phyloP scores from a whole-genome alignment of 2,329 filamentous ascomycete genomes.

The Paecilomyces niveus region DNA sequence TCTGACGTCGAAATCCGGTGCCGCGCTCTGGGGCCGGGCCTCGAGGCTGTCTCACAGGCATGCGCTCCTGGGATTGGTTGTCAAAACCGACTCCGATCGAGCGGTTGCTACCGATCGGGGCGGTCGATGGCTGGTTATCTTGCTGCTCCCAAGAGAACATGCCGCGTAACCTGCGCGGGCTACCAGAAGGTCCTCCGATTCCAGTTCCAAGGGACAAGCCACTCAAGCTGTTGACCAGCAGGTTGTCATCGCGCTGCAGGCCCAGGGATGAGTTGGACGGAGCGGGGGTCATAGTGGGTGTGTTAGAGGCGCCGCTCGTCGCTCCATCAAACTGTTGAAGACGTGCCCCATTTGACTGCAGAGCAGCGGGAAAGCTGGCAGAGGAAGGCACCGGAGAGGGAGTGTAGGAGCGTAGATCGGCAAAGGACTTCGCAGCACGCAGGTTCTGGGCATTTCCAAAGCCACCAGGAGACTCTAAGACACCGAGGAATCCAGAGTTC shows the following conservation, averaged over 20 bases:
- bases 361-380: constrained; percentile 70
- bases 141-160: constrained; percentile 56
- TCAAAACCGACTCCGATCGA: constrained; percentile 55
- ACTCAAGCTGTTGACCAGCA: constrained; percentile 57
- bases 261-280: constrained; percentile 42
- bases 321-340: constrained; percentile 52
- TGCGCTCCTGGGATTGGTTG: constrained; percentile 46
- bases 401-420: constrained; percentile 88
- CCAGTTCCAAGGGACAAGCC: constrained; percentile 52
- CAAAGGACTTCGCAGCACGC: constrained; percentile 91
- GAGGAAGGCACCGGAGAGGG: constrained; percentile 87
- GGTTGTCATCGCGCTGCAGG: constrained; percentile 48
- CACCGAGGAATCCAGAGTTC: constrained; percentile 73
- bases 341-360: constrained; percentile 56
- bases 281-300: constrained; percentile 59
- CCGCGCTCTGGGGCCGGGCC: constrained; percentile 55
- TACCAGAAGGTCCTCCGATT: constrained; percentile 39
- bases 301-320: constrained; percentile 54
- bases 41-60: constrained; percentile 55
- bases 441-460: constrained; percentile 70
- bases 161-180: constrained; percentile 52
- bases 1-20: constrained; percentile 52
- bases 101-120: constrained; percentile 58
- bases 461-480: constrained; percentile 68
- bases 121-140: constrained; percentile 38